phyloP scores from a whole-genome alignment of 768 basidiomycete genomes.

The Lentinula sp. region DNA sequence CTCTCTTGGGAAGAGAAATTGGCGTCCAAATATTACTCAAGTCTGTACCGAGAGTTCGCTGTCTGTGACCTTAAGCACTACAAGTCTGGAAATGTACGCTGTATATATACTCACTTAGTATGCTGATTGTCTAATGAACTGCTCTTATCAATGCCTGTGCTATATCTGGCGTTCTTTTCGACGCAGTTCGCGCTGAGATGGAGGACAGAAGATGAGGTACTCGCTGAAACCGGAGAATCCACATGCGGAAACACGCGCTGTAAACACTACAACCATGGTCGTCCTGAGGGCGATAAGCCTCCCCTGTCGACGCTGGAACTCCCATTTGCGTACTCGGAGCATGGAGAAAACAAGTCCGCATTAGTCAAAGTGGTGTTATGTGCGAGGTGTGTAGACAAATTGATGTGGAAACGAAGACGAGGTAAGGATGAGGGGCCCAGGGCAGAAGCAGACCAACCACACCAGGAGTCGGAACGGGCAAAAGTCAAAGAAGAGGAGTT shows the following conservation, averaged over 20 bases:
- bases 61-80: slow-evolving; percentile 94
- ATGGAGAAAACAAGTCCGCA: slow-evolving; percentile 66
- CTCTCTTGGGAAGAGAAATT: slow-evolving; percentile 78
- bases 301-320: slow-evolving; percentile 75
- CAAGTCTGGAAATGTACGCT: slow-evolving; percentile 79
- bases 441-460: slow-evolving; percentile 10
- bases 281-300: slow-evolving; percentile 15
- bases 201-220: slow-evolving; percentile 88
- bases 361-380: slow-evolving; percentile 92
- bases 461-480: neutral
- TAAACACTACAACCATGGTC: slow-evolving; percentile 40
- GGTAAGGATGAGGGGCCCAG: slow-evolving; percentile 37
- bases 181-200: slow-evolving; percentile 83
- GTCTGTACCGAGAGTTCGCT: slow-evolving; percentile 87
- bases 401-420: slow-evolving; percentile 79
- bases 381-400: slow-evolving; percentile 68
- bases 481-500: neutral
- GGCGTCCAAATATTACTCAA: slow-evolving; percentile 84
- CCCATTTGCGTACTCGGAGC: slow-evolving; percentile 85
- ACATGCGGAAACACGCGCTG: slow-evolving; percentile 92
- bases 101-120: neutral
- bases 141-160: neutral
- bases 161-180: neutral
- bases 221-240: slow-evolving; percentile 77
- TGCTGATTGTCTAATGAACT: neutral